Evolutionary conservation across 768 basidiomycete genomes (phyloP).

Genomic region (Lentinula boryana): DNA sequence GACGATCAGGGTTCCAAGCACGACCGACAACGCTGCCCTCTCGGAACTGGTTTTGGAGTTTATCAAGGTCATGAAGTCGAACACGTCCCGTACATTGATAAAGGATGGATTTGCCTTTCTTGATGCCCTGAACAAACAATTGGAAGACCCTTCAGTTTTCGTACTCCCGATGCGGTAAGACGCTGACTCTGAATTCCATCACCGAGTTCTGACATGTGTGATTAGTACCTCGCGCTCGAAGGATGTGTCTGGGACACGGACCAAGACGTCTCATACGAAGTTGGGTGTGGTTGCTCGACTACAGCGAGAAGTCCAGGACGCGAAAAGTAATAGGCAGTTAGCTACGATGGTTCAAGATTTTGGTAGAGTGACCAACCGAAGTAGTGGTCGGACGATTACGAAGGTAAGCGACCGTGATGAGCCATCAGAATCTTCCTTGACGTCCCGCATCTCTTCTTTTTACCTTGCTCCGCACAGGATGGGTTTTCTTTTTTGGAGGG

Average conservation of each 20-base stretch:
- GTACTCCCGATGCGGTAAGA: conserved; percentile 48
- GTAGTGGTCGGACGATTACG: conserved; percentile 64
- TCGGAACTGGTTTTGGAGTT: conserved; percentile 54
- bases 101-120: conserved; percentile 69
- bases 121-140: conserved; percentile 63
- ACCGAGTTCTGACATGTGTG: background rate
- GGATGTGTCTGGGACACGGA: background rate
- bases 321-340: conserved; percentile 48
- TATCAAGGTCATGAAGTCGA: conserved; percentile 53
- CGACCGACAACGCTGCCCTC: conserved; percentile 51
- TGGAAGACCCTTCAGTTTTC: conserved; percentile 62
- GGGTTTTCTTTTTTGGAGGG: conserved; percentile 66
- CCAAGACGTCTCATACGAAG: conserved; percentile 37
- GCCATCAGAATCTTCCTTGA: background rate
- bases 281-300: conserved; percentile 55
- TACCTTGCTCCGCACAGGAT: conserved; percentile 30
- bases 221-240: background rate
- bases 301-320: conserved; percentile 44
- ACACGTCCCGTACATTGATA: conserved; percentile 60
- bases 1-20: conserved; percentile 32
- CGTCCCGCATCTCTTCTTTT: background rate
- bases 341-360: conserved; percentile 68
- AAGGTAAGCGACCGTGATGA: conserved; percentile 34
- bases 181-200: conserved; percentile 7
- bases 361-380: conserved; percentile 60